Evolutionary conservation across 2,329 filamentous ascomycete genomes (phyloP).

Genomic region (Sporothrix brasiliensis): DNA sequence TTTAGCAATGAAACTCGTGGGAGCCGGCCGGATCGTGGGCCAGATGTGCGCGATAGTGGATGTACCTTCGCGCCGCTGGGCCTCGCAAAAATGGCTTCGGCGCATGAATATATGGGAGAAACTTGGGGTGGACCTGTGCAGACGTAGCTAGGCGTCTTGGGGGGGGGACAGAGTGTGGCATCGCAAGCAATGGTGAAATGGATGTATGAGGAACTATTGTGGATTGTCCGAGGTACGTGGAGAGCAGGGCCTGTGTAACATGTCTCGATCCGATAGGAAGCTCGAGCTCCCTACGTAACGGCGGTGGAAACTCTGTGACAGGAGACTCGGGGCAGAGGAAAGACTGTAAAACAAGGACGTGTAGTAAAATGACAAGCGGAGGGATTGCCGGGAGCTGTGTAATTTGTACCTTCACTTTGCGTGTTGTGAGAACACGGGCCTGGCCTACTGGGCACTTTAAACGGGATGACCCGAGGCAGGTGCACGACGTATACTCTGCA

Average conservation of each 20-base stretch:
- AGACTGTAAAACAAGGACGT: not conserved
- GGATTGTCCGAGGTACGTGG: not conserved
- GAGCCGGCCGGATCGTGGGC: not conserved
- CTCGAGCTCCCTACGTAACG: not conserved
- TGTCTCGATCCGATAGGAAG: not conserved
- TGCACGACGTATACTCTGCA: too few relatives aligned
- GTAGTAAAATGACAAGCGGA: not conserved
- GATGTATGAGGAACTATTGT: not conserved
- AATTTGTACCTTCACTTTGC: not conserved
- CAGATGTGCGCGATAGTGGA: not conserved
- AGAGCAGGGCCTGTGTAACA: not conserved
- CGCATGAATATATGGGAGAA: constrained; percentile 41
- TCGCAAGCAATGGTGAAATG: constrained; percentile 7
- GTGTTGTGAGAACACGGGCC: not conserved
- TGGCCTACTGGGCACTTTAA: not conserved
- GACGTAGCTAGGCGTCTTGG: constrained; percentile 33
- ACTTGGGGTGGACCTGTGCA: constrained; percentile 42
- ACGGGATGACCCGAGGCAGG: not conserved
- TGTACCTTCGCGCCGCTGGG: constrained; percentile 27
- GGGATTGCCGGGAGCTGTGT: not conserved
- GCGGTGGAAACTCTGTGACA: not conserved
- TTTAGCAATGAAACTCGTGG: constrained; percentile 11
- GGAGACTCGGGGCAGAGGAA: not conserved
- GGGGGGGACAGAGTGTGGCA: constrained; percentile 22
- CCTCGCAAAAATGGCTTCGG: constrained; percentile 30